Percentiles rank a stretch among this genome's conserved stretches.
Evolutionary conservation across 345 rosid species (phyloP).

Genomic region (Garcia nutans): DNA sequence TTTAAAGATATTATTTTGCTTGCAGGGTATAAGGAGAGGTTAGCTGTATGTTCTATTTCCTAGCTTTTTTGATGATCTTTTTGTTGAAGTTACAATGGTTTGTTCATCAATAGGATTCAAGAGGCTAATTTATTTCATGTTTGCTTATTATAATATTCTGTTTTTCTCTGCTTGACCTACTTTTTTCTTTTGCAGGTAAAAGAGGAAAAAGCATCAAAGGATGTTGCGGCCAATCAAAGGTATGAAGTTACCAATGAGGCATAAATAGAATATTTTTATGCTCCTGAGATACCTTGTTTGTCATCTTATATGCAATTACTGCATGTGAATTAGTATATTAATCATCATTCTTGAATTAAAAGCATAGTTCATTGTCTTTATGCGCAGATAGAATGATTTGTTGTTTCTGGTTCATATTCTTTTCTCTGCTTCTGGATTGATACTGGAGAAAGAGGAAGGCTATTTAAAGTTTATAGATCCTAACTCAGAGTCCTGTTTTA

Average conservation of each 20-base stretch:
- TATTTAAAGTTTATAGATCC: background rate
- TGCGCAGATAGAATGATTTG: background rate
- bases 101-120: background rate
- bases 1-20: conserved; percentile 68
- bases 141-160: background rate
- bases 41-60: conserved; percentile 43
- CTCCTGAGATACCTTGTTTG: background rate
- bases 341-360: background rate
- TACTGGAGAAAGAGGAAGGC: background rate
- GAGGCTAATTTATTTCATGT: background rate
- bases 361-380: background rate
- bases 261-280: background rate
- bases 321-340: background rate
- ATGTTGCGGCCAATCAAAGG: conserved; percentile 47
- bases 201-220: conserved; percentile 46
- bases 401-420: background rate
- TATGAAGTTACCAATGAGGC: conserved; percentile 9
- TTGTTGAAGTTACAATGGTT: conserved; percentile 1
- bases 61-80: background rate
- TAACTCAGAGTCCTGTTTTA: background rate
- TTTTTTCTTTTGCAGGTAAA: conserved; percentile 46
- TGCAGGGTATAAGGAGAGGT: conserved; percentile 58
- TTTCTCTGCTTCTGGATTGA: background rate
- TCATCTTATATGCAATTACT: background rate
- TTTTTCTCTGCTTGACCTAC: conserved; percentile 12